phyloP scores from a whole-genome alignment of 495 filamentous ascomycete genomes.

The Penicillium macrosclerotiorum region DNA sequence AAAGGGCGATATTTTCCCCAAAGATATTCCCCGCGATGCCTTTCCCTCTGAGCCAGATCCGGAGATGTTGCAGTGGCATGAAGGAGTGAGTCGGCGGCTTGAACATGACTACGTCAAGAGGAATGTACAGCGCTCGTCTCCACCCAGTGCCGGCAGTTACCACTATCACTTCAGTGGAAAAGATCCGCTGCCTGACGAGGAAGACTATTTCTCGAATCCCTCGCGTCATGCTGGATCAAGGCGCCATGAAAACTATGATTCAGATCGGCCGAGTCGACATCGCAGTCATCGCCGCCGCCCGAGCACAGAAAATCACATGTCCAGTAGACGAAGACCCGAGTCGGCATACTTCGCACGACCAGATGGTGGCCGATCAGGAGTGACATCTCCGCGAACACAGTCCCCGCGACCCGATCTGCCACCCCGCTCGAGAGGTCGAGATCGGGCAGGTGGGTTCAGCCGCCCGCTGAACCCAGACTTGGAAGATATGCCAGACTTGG shows the following conservation, averaged over 20 bases:
- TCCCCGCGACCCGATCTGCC: slow-evolving; percentile 27
- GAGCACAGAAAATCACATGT: slow-evolving; percentile 29
- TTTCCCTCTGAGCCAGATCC: slow-evolving; percentile 74
- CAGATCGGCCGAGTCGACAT: slow-evolving; percentile 16
- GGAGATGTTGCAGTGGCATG: slow-evolving; percentile 82
- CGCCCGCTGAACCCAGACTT: slow-evolving; percentile 25
- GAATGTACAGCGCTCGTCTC: slow-evolving; percentile 28
- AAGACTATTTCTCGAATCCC: slow-evolving; percentile 25
- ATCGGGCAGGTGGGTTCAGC: slow-evolving; percentile 15
- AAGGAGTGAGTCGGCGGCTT: slow-evolving; percentile 53
- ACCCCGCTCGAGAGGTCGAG: slow-evolving; percentile 22
- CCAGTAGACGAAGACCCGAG: slow-evolving; percentile 21
- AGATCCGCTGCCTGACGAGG: slow-evolving; percentile 25
- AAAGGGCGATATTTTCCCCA: slow-evolving; percentile 73
- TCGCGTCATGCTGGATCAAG: slow-evolving; percentile 17
- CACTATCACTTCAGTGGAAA: slow-evolving; percentile 35
- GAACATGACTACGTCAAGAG: slow-evolving; percentile 42
- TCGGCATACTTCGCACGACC: slow-evolving; percentile 5
- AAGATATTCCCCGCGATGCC: slow-evolving; percentile 67
- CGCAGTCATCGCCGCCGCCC: slow-evolving; percentile 22
- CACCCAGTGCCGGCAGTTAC: slow-evolving; percentile 33
- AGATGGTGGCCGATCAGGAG: slow-evolving; percentile 16
- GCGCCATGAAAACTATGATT: slow-evolving; percentile 19
- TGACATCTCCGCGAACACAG: slow-evolving; percentile 30
- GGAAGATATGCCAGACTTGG: slow-evolving; percentile 16